Evolutionary conservation across 768 basidiomycete genomes (phyloP).

Genomic region (Tremella mesenterica): DNA sequence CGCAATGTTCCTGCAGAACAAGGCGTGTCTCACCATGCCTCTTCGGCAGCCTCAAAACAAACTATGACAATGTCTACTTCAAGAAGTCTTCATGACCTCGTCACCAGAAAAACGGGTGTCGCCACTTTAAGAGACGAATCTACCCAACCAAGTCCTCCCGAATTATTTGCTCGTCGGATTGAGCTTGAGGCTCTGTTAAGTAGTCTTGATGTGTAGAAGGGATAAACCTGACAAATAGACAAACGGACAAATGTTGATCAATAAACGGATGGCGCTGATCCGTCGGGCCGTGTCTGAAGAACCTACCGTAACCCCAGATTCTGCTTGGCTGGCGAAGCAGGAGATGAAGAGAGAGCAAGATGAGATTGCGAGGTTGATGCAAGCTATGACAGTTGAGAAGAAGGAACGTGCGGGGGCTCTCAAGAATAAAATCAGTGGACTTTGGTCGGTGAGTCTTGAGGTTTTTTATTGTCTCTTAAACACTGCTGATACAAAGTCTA

Average conservation of each 20-base stretch:
- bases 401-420: slow-evolving; percentile 61
- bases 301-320: background rate
- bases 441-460: slow-evolving; percentile 36
- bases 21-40: too few relatives aligned
- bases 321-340: background rate
- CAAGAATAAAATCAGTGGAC: slow-evolving; percentile 62
- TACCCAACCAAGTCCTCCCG: too few relatives aligned
- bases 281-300: background rate
- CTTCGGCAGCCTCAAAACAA: too few relatives aligned
- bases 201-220: too few relatives aligned
- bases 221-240: too few relatives aligned
- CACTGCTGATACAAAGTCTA: slow-evolving; percentile 15
- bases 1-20: too few relatives aligned
- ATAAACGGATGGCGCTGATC: background rate
- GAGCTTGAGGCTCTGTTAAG: too few relatives aligned
- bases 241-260: background rate
- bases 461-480: background rate
- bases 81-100: too few relatives aligned
- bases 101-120: too few relatives aligned
- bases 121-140: too few relatives aligned
- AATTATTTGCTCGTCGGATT: too few relatives aligned
- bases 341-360: slow-evolving; percentile 24
- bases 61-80: too few relatives aligned
- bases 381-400: slow-evolving; percentile 35
- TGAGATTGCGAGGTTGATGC: slow-evolving; percentile 30